These are phyloP conservation scores for Brassica incana DNA, from an alignment of 345 rosid species.

Conservation along the genomic window DNA sequence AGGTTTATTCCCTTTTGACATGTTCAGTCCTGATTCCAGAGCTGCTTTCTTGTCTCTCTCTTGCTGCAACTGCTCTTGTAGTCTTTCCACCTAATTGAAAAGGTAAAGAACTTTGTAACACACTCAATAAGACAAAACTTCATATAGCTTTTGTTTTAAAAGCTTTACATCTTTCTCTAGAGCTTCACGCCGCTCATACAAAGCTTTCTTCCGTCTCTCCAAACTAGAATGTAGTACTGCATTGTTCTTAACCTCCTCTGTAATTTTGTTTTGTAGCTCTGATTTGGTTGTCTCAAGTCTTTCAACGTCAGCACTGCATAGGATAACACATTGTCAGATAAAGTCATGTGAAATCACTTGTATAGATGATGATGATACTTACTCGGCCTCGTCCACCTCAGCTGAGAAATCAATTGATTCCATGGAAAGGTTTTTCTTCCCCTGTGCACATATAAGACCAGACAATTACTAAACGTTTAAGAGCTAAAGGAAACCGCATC, in stretches of 20 bases:
- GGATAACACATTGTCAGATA: constrained; percentile 9
- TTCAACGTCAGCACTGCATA: constrained; percentile 59
- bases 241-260: constrained; percentile 70
- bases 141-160: constrained; percentile 7
- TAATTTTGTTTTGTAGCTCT: constrained; percentile 62
- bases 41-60: constrained; percentile 63
- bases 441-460: constrained; percentile 50
- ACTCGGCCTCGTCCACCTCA: constrained; percentile 62
- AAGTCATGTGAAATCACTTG: constrained; percentile 20
- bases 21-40: constrained; percentile 61
- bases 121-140: constrained; percentile 6
- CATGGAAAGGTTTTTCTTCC: constrained; percentile 74
- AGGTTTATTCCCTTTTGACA: constrained; percentile 43
- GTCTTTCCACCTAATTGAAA: constrained; percentile 65
- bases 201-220: constrained; percentile 60
- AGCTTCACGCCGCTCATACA: constrained; percentile 64
- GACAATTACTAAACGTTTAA: background rate
- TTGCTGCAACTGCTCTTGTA: constrained; percentile 72
- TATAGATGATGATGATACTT: constrained; percentile 47
- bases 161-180: constrained; percentile 73
- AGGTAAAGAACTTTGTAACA: background rate
- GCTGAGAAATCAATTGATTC: constrained; percentile 60
- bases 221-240: constrained; percentile 56
- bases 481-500: background rate
- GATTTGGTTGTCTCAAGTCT: constrained; percentile 64